Base-by-base conservation (phyloP, 2,329 filamentous ascomycete species). In the Rasamsonia emersonii region DNA sequence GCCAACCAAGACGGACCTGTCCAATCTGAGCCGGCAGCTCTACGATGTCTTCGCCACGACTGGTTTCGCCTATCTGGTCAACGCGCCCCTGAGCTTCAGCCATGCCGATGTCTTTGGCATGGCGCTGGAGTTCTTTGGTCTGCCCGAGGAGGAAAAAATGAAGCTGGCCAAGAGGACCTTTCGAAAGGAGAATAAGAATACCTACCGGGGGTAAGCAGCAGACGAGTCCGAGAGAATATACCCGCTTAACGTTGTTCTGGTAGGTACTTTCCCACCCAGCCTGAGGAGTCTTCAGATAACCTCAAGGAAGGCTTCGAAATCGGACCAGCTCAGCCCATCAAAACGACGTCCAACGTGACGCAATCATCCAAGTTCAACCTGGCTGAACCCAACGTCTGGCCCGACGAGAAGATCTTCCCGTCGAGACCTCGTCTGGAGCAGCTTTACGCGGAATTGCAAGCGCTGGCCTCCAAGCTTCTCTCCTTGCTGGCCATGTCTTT, bases 301-400 rank as follows among this genome's bases (percentile, higher is more conserved):
- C 44, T 67, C 4, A 67, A 67, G 42, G 64, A 67, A 42, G 64
- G 64, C 1, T 67, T 68, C 37, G 64, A 67, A 33, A 51, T 67
- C 11, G 64, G 65, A 3, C 50, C 59, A 9, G 38, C 49, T 15
- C 33, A 37, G 2, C 28, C 38, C 4, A 27, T 41, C 7, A 25
- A 24, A 4, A 18, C 33, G 4, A 13, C 10, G 16, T 35, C 43
- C 10, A 37, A 39, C 14, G 10, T 9, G 9, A 33, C 25, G 3
- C 35, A 36, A 5, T 25, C 13, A 2, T 39, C 50, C 5, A 50
- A 51, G 16, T 56, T 65, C 45, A 47, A 59, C 27, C 51, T 67
- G 9, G 47, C 54, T 5, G 62, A 65, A 40, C 41, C 53, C 2
- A 66, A 64, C 37, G 52, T 63, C 31, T 65, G 62, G 56, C 61